These are phyloP conservation scores for Coemansia sp. DNA, from an alignment of 192 early-diverging fungal species.

Conservation along the genomic window DNA sequence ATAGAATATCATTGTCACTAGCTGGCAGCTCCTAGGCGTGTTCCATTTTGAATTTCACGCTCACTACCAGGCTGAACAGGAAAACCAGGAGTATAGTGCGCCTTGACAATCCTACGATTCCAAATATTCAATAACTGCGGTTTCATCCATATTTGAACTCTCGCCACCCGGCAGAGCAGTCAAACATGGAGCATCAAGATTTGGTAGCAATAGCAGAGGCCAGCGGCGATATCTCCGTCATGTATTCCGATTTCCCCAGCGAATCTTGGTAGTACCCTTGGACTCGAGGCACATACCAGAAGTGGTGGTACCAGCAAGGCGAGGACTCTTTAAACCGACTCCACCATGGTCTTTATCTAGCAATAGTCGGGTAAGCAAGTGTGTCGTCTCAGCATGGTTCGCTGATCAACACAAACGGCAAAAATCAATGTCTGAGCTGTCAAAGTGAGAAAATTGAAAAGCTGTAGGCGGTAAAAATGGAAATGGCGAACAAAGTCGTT, in stretches of 20 bases:
- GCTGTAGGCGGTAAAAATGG: constrained; percentile 71
- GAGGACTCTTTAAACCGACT: constrained; percentile 69
- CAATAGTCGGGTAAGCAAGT: constrained; percentile 68
- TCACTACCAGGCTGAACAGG: constrained; percentile 36
- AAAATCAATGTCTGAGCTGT: constrained; percentile 64
- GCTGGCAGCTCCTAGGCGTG: constrained; percentile 64
- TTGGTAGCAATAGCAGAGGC: constrained; percentile 79
- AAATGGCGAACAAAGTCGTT: constrained; percentile 77
- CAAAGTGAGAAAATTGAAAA: constrained; percentile 58
- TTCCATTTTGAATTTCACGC: constrained; percentile 54
- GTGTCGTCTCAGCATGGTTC: constrained; percentile 65
- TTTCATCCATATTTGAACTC: constrained; percentile 16
- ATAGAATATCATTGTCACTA: constrained; percentile 61
- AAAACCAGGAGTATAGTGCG: constrained; percentile 40
- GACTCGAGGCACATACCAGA: constrained; percentile 80
- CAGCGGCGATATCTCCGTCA: constrained; percentile 89
- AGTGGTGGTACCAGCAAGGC: constrained; percentile 77
- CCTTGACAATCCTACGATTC: constrained; percentile 39
- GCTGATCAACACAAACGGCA: constrained; percentile 73
- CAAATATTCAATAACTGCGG: constrained; percentile 42
- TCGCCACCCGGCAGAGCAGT: constrained; percentile 56
- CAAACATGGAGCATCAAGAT: constrained; percentile 79
- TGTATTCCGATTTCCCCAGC: constrained; percentile 86
- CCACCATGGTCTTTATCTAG: constrained; percentile 55
- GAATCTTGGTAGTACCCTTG: constrained; percentile 80